Conservation (phyloP, 2,329 filamentous ascomycete species). For the Fusarium mexicanum region DNA sequence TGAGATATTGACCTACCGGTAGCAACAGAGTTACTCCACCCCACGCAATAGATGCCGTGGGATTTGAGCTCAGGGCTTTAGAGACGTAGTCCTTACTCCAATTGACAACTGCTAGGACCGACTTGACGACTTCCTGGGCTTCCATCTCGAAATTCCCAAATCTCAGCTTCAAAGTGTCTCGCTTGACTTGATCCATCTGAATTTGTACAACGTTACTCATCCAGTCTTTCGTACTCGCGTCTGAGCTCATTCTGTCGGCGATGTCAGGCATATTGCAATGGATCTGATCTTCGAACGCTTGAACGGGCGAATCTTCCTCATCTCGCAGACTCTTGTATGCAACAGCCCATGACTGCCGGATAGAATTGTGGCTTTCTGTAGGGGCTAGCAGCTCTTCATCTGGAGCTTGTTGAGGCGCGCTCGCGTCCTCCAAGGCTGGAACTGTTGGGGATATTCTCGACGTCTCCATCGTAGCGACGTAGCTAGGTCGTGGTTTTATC, state of each 20-base stretch:
- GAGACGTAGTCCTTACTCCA: neutral
- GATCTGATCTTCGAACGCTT: fast-evolving
- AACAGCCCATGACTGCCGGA: fast-evolving
- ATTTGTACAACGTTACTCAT: fast-evolving
- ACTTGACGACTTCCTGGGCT: neutral
- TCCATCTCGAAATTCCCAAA: neutral
- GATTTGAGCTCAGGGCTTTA: neutral
- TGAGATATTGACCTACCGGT: neutral
- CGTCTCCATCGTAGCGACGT: fast-evolving
- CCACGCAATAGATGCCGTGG: fast-evolving
- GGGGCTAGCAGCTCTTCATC: fast-evolving
- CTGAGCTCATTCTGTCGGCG: fast-evolving
- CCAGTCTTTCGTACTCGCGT: fast-evolving
- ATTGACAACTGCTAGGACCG: fast-evolving
- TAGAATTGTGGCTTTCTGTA: fast-evolving
- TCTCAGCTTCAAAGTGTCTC: neutral
- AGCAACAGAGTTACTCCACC: neutral
- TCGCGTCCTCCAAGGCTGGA: fast-evolving
- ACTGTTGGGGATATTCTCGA: fast-evolving
- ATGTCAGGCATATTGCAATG: fast-evolving
- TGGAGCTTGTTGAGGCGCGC: fast-evolving
- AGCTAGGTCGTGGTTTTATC: fast-evolving
- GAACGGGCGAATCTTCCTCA: neutral
- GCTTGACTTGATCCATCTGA: fast-evolving
- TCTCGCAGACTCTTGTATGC: neutral